phyloP scores from a whole-genome alignment of 495 filamentous ascomycete genomes.

The Talaromyces trachyspermus region DNA sequence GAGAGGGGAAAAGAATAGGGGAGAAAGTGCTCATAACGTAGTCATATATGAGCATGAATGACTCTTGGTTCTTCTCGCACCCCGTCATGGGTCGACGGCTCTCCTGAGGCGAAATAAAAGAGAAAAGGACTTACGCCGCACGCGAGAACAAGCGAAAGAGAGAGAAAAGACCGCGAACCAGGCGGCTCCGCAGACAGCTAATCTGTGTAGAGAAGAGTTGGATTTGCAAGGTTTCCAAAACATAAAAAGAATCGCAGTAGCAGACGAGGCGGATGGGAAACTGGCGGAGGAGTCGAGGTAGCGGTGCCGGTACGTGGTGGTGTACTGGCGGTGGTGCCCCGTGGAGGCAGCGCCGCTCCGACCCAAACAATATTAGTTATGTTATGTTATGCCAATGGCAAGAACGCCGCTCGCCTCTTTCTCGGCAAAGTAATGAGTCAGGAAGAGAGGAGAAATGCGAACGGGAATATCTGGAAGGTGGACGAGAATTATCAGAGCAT shows the following conservation, averaged over 20 bases:
- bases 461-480: conserved; percentile 4
- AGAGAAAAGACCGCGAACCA: conserved; percentile 4
- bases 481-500: too few relatives aligned
- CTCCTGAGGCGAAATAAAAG: background rate
- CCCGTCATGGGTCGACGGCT: background rate
- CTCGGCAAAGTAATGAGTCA: too few relatives aligned
- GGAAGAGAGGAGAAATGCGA: conserved; percentile 9
- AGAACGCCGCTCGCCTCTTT: conserved; percentile 5
- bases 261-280: background rate
- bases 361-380: background rate
- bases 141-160: too few relatives aligned
- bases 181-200: background rate
- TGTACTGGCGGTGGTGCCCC: conserved; percentile 3
- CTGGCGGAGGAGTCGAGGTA: background rate
- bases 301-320: background rate
- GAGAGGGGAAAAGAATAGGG: background rate
- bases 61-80: background rate
- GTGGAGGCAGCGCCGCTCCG: conserved; percentile 4
- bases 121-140: conserved; percentile 4
- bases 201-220: conserved; percentile 1
- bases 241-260: background rate
- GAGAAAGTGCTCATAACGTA: background rate
- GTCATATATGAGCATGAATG: background rate
- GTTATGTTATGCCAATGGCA: too few relatives aligned
- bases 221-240: background rate